Base-by-base conservation (phyloP, 345 rosid genomes). In the Arabis hirsuta region DNA sequence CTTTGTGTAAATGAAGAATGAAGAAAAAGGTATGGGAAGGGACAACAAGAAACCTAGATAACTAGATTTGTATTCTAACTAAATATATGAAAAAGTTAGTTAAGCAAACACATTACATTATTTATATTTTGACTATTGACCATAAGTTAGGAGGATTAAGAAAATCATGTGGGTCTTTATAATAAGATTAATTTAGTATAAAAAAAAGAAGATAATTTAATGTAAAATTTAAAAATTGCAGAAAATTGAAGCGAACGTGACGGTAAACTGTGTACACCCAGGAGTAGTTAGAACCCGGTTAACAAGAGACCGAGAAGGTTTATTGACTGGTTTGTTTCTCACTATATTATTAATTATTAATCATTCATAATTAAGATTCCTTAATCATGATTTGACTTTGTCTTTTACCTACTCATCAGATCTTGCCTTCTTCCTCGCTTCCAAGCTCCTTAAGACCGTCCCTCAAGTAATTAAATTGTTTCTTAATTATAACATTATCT, bases 231-330 rank as follows among this genome's bases (percentile, higher is more conserved):
- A 38, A 3, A 34, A 48, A 19, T 20, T 80, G 82, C 89, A 95
- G 99, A 80, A 85, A 84, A 81, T 84, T 81, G 87, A 75, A 51
- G 90, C 87, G 71, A 90, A 91, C 73, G 93, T 95, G 80, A 91
- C 90, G 0, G 96, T 81, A 32, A 95, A 95, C 55, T 89, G 96
- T 69, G 96, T 95, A 55, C 96, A 95, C 72, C 99, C 99, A 3
- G 99, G 99, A 12, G 84, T 95, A 6, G 99, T 95, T 43, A 79
- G 88, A 69, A 95, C 99, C 69, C 82, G 96, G 69, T 89, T 95
- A 59, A 91, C 97, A 26, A 81, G 99, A 69, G 98, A 92, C 72
- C 84, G 97, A 62, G 98, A 96, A 74, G 98, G 99, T 62, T 73
- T 86, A 14, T 57, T 84, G 53, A 96, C 99, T 58, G 97, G 98